phyloP scores from a whole-genome alignment of 2,329 filamentous ascomycete species.

The Diaporthe destruens region DNA sequence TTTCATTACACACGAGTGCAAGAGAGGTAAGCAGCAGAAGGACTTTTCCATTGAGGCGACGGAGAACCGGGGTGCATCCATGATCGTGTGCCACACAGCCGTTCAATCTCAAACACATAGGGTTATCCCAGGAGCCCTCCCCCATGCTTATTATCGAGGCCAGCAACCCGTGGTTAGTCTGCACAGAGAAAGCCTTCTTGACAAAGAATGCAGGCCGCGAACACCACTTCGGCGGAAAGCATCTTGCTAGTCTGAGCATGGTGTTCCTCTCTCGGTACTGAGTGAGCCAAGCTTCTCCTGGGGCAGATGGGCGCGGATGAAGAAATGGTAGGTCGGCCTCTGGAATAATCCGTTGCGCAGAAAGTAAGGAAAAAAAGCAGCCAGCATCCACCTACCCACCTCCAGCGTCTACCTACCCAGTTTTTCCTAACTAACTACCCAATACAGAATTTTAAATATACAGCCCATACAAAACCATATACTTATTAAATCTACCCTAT shows the following conservation, averaged over 20 bases:
- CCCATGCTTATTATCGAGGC: neutral
- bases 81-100: neutral
- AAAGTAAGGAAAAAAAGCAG: no score
- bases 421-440: no score
- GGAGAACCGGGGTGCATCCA: neutral
- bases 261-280: no score
- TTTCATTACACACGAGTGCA: no score
- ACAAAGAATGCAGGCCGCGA: neutral
- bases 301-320: neutral
- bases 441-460: no score
- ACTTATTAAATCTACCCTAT: no score
- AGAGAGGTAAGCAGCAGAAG: neutral
- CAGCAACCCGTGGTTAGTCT: accelerated
- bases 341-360: no score
- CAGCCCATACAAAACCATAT: no score
- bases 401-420: no score
- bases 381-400: no score
- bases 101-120: neutral
- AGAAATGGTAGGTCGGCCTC: no score
- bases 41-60: neutral
- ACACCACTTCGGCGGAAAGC: neutral
- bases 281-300: neutral
- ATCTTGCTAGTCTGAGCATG: neutral
- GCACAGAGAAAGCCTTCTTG: no score
- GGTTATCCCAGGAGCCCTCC: neutral